Conservation (phyloP, 2,329 filamentous ascomycete species). For the Teratosphaeria destructans region DNA sequence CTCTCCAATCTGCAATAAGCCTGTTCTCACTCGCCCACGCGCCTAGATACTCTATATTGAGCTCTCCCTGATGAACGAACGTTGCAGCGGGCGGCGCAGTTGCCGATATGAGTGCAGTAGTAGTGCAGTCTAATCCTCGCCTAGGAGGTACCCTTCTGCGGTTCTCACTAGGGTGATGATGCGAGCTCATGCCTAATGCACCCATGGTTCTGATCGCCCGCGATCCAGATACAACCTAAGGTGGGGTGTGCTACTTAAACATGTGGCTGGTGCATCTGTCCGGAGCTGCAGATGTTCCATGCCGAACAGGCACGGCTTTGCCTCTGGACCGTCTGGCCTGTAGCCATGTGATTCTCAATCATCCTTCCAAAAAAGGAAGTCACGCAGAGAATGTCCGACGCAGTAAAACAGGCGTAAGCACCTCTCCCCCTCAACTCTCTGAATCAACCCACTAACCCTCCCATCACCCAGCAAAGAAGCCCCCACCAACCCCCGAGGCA, state of each 20-base stretch:
- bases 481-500: slow-evolving; percentile 68
- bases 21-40: not conserved
- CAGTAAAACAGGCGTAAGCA: not conserved
- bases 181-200: no score
- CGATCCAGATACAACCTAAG: not conserved
- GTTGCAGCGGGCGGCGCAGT: not conserved
- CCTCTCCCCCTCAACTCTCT: not conserved
- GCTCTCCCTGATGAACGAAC: not conserved
- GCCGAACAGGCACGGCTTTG: not conserved
- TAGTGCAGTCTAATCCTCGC: not conserved
- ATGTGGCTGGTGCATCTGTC: not conserved
- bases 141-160: no score
- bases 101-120: not conserved
- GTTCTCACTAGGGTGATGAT: no score
- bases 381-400: not conserved
- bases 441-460: not conserved
- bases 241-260: not conserved
- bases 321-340: not conserved
- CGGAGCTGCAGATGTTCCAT: not conserved
- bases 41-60: not conserved
- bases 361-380: not conserved
- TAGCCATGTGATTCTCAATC: not conserved
- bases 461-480: slow-evolving; percentile 29
- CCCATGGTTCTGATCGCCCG: no score
- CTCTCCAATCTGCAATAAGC: not conserved